Base-by-base conservation (phyloP, 345 rosid species). In the Streptanthus diversifolius region DNA sequence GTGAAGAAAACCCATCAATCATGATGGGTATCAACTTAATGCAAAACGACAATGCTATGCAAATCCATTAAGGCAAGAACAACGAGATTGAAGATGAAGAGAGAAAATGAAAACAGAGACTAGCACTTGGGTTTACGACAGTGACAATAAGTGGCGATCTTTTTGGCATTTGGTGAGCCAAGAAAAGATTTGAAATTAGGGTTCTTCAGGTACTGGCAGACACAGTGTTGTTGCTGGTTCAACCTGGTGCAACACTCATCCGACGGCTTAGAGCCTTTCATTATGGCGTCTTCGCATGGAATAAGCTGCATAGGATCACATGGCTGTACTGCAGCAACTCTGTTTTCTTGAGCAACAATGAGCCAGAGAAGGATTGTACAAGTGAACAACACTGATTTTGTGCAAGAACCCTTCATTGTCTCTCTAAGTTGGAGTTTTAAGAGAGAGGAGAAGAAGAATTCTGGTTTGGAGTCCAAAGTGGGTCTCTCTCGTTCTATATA, bases 41-140 rank as follows among this genome's bases (percentile, higher is more conserved):
- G 30, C 44, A 45, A 39, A 21, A 14, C 54, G 7, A 57, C 13
- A 39, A 7, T 17, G 30, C 24, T 25, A 37, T 29, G 19, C 41
- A 61, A 37, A 39, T 21, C 59, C 13, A 49, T 30, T 11, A 51
- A 63, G 63, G 48, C 56, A 21, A 43, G 29, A 22, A 40, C 3
- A 30, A 33, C 5, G n/a, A 17, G 33, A 2, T 13, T 25, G 0
- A 72, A 47, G 19, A 35, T 35, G 15, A 14, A 37, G 27, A 61
- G 13, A 1, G 18, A 24, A 8, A 22, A 24, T 3, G 4, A 60
- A 62, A 29, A 51, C 5, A 2, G 21, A 39, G 68, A 51, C 76
- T 83, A 92, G 78, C 98, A 92, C 77, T 77, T 86, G 43, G 98
- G 97, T 76, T 80, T 87, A 40, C 95, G 93, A 63, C 85, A 84